Base-by-base conservation (phyloP, 2,329 filamentous ascomycete species). In the Aureobasidium sp. region DNA sequence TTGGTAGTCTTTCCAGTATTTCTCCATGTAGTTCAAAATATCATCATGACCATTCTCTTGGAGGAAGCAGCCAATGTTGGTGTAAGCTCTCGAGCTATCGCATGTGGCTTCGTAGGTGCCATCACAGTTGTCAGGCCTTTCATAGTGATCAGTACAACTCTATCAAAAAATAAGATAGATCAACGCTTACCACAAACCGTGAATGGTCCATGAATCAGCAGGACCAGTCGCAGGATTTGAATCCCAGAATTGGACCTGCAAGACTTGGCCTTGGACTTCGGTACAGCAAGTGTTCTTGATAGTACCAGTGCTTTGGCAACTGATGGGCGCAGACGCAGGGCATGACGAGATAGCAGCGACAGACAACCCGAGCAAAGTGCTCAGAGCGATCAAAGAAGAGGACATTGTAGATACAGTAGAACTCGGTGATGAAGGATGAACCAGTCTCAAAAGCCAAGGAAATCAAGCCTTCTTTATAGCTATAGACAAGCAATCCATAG, bases 261-360 rank as follows among this genome's bases (percentile, higher is more conserved):
- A 25, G 10, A 62, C 55, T 49, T 62, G 61, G 4, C 83, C 80
- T 0, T 84, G 84, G 21, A 79, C 75, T 62, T 84, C 85, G 68
- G 86, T 84, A 68, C 85, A 88, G 70, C 85, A 88, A 8, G 80
- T 77, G 63, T 87, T 74, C 48, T 74, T 65, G n/a, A 78, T 75
- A 11, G 48, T 52, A 16, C 54, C 41, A 34, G 27, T 58, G 40
- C 41, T 54, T 11, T 56, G 54, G 30, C 56, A 58, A 19, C 38
- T 48, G 11, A 58, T 47, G 8, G 47, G 47, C 7, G 53, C 21
- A 12, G 25, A 30, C 3, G 48, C 45, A 2, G 45, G 45, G 22
- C 45, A 49, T 17, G 34, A 38, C 16, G 35, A 14, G 3, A 21
- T 25, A n/a, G n/a, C 34, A n/a, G 45, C 45, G 12, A 34, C 34